Evolutionary conservation across 2,329 filamentous ascomycete genomes (phyloP).

Genomic region (Aspergillus sp.): DNA sequence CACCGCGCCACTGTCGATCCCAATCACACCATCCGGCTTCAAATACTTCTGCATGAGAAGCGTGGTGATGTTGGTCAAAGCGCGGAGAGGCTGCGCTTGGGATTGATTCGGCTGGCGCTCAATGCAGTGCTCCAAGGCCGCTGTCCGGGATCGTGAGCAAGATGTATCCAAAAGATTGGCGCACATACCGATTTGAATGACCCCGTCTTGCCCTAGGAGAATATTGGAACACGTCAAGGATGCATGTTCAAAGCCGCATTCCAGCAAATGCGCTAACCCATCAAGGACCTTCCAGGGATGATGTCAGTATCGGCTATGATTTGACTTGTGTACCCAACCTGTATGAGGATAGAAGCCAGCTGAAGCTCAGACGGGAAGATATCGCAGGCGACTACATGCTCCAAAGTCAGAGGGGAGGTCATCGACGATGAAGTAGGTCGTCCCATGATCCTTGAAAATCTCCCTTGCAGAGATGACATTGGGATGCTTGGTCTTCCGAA

Average conservation of each 20-base stretch:
- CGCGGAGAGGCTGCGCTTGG: neutral
- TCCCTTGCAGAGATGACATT: constrained; percentile 6
- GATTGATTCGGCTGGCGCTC: constrained; percentile 8
- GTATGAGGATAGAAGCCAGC: constrained; percentile 18
- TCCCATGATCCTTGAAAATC: constrained; percentile 1
- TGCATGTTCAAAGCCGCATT: constrained; percentile 17
- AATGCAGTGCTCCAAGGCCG: constrained; percentile 16
- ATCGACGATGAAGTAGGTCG: neutral
- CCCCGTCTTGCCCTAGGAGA: constrained; percentile 22
- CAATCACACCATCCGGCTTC: constrained; percentile 27
- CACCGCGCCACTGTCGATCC: constrained; percentile 33
- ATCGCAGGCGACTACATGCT: constrained; percentile 16
- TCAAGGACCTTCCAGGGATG: constrained; percentile 12
- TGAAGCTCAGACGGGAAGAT: constrained; percentile 15
- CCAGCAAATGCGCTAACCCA: constrained; percentile 14
- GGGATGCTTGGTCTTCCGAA: constrained; percentile 11
- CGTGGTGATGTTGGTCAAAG: neutral
- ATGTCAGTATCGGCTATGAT: constrained; percentile 1
- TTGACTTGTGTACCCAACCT: constrained; percentile 14
- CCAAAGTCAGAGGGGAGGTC: constrained; percentile 14
- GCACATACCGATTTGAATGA: constrained; percentile 26
- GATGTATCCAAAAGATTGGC: neutral
- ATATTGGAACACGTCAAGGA: constrained; percentile 27
- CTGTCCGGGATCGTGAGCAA: constrained; percentile 13
- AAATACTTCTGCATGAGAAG: constrained; percentile 35